phyloP scores from a whole-genome alignment of 2,329 filamentous ascomycete genomes.

The Paracamarosporium sp. region DNA sequence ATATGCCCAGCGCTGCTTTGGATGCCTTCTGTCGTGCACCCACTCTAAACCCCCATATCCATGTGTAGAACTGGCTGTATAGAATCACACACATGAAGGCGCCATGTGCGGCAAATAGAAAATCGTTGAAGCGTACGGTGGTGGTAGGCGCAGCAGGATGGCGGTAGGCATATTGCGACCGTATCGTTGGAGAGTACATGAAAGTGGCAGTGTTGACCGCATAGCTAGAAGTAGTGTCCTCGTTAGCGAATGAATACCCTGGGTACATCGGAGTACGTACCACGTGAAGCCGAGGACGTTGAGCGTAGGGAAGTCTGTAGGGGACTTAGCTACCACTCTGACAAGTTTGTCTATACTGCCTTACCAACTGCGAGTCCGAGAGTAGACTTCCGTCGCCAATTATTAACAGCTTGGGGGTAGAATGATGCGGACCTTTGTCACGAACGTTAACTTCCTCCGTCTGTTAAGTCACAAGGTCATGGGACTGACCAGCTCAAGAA shows the following conservation, averaged over 20 bases:
- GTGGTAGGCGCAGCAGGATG: slow-evolving; percentile 76
- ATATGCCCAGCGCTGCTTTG: slow-evolving; percentile 71
- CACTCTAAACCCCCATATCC: slow-evolving; percentile 77
- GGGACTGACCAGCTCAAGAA: slow-evolving; percentile 41
- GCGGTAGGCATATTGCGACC: slow-evolving; percentile 81
- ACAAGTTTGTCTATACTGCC: not conserved
- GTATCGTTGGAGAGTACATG: slow-evolving; percentile 79
- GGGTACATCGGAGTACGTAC: slow-evolving; percentile 69
- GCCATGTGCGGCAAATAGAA: slow-evolving; percentile 85
- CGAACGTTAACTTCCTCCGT: not conserved
- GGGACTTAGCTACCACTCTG: not conserved
- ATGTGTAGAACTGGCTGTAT: slow-evolving; percentile 77
- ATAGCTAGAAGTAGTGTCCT: not conserved
- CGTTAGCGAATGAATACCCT: not conserved
- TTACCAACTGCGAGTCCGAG: slow-evolving; percentile 74
- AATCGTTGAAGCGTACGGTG: slow-evolving; percentile 88
- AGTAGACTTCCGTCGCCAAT: slow-evolving; percentile 78
- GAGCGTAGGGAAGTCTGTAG: slow-evolving; percentile 76
- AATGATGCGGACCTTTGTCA: slow-evolving; percentile 77
- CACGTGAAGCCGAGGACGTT: slow-evolving; percentile 71
- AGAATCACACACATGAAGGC: slow-evolving; percentile 73
- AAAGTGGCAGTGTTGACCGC: slow-evolving; percentile 67
- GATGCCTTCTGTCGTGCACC: slow-evolving; percentile 62
- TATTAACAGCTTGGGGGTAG: slow-evolving; percentile 88
- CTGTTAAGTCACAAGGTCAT: not conserved